Evolutionary conservation across 495 filamentous ascomycete genomes (phyloP), one percentile per base, ranked within the genome.

Genomic region (Talaromyces thailandensis): DNA sequence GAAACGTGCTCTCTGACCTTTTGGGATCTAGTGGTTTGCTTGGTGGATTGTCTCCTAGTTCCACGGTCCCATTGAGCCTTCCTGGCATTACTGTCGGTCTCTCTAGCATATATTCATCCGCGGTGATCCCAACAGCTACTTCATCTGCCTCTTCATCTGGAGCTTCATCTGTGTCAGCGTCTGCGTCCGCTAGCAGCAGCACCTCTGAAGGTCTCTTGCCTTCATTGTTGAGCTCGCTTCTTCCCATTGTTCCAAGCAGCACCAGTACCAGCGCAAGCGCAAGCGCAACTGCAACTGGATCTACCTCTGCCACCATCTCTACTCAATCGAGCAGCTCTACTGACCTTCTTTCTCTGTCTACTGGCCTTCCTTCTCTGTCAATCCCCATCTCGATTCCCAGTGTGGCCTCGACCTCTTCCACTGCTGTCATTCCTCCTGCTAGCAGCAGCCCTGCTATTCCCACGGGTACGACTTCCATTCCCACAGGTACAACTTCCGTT

Each of bases 371-470:
- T 43, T 60, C 56, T 23, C 31, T 58, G 8, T 55, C 55, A n/a
- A 62, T 62, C 16, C 59, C 59, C 24, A 45, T 51, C 28, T 51
- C 43, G 43, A 61, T 26, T 40, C 43, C 59, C 26, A 51, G 26
- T 28, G 24, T 37, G 26, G 25, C 57, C 16, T 23, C 11, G 61
- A 28, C 37, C 31, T 43, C 32, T 55, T 67, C 14, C 28, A 64
- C 21, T 32, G 61, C 45, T 69, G 57, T 26, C 24, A 56, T 61
- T 56, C 56, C 52, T 25, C 45, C 66, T 16, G 45, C 21, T 28
- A 23, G 55, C 16, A 52, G 14, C 73, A 64, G 66, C 73, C n/a
- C 64, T 73, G 24, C 31, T 28, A 26, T 55, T 16, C 51, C 51
- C 23, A 55, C 51, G 9, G 51, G 8, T 51, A 55, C 51, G n/a